These are phyloP conservation scores for Pyrenophora seminiperda DNA, from an alignment of 2,329 filamentous ascomycete species.

Conservation along the genomic window DNA sequence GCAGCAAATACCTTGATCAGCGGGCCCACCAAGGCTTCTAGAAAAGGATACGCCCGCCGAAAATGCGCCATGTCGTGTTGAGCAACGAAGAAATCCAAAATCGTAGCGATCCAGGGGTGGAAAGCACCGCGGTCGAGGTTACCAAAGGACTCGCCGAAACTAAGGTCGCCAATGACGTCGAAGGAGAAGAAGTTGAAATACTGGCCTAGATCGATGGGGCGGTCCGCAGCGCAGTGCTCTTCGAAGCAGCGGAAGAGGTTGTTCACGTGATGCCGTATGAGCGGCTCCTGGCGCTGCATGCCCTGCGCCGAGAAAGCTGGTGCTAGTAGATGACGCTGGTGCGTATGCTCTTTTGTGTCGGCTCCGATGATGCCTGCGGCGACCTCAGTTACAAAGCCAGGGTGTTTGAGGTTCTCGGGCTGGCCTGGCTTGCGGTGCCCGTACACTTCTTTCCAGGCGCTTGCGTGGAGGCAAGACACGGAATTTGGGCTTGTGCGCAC, in stretches of 20 bases:
- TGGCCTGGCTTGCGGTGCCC: conserved; percentile 8
- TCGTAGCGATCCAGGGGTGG: conserved; percentile 26
- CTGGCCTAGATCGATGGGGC: conserved; percentile 13
- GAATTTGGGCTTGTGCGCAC: conserved; percentile 25
- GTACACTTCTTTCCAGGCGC: conserved; percentile 13
- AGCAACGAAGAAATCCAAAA: conserved; percentile 22
- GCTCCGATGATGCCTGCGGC: conserved; percentile 8
- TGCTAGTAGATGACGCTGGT: conserved; percentile 7
- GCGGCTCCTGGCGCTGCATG: conserved; percentile 11
- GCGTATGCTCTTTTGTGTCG: conserved; percentile 3
- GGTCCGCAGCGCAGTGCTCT: conserved; percentile 1
- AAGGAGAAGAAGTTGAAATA: conserved; percentile 28
- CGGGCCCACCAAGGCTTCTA: conserved; percentile 1
- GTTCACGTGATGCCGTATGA: conserved; percentile 4
- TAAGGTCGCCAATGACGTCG: conserved; percentile 50
- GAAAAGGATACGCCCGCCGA: conserved; percentile 1
- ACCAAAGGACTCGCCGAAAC: conserved; percentile 55
- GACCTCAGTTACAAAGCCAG: conserved; percentile 11
- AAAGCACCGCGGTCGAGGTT: conserved; percentile 22
- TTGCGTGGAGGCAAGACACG: conserved; percentile 12
- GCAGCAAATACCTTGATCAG: not conserved
- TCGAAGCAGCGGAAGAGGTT: conserved; percentile 4
- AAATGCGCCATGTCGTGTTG: conserved; percentile 9
- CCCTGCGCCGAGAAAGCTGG: conserved; percentile 5
- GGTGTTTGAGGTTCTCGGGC: conserved; percentile 9